Evolutionary conservation across 176 grass and related monocot genomes (phyloP).

Genomic region (Triticum urartu): DNA sequence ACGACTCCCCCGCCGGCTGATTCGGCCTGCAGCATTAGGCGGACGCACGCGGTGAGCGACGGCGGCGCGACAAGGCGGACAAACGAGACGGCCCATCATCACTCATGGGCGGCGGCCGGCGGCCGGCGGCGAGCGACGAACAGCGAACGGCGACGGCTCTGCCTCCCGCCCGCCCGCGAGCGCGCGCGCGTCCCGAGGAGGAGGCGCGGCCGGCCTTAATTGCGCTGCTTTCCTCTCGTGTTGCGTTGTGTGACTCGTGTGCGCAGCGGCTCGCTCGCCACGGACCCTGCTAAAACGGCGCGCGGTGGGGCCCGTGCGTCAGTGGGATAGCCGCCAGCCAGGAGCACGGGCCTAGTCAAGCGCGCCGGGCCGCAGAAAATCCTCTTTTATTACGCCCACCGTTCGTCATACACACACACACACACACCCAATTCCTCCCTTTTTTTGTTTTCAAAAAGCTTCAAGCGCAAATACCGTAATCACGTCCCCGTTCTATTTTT

Average conservation of each 20-base stretch:
- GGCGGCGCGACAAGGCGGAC: background rate
- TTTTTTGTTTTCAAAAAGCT: background rate
- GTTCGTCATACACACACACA: background rate
- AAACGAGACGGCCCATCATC: background rate
- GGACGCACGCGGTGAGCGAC: constrained; percentile 29
- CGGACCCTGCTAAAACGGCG: background rate
- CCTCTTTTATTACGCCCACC: background rate
- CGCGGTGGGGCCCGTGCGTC: background rate
- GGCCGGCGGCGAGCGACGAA: too few relatives aligned
- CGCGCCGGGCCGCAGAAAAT: background rate
- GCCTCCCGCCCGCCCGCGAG: background rate
- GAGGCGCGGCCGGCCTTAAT: background rate
- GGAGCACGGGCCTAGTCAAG: background rate
- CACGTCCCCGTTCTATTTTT: background rate
- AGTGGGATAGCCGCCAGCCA: background rate
- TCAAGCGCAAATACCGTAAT: background rate
- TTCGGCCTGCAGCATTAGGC: constrained; percentile 40
- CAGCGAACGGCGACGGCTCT: background rate
- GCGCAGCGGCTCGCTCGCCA: background rate
- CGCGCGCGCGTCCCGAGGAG: background rate
- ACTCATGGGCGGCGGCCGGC: background rate
- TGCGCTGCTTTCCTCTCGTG: background rate
- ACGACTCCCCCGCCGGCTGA: background rate
- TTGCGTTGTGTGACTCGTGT: background rate
- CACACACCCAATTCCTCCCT: background rate